Conservation (phyloP, 495 filamentous ascomycete species). For the Podospora fimiseda region DNA sequence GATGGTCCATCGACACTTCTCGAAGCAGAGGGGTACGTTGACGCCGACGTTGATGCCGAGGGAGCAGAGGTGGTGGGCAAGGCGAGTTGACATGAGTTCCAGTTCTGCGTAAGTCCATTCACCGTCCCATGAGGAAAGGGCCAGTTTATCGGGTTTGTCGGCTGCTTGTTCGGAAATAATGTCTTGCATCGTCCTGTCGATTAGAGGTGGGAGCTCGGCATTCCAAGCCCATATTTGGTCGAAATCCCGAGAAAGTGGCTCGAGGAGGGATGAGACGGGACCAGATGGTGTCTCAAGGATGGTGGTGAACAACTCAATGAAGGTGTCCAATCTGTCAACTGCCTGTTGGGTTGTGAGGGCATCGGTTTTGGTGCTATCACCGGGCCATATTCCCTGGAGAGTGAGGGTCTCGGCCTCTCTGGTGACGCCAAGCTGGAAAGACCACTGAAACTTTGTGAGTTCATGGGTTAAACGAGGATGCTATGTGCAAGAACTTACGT, state of each 20-base stretch:
- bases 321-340: slow-evolving; percentile 6
- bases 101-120: slow-evolving; percentile 51
- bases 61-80: slow-evolving; percentile 40
- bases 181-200: slow-evolving; percentile 36
- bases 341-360: slow-evolving; percentile 5
- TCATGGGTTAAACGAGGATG: not conserved
- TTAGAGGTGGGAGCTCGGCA: slow-evolving; percentile 29
- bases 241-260: slow-evolving; percentile 15
- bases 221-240: slow-evolving; percentile 39
- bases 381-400: slow-evolving; percentile 9
- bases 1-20: slow-evolving; percentile 50
- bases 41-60: slow-evolving; percentile 41
- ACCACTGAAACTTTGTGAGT: slow-evolving; percentile 6
- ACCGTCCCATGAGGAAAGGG: slow-evolving; percentile 54
- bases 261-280: slow-evolving; percentile 7
- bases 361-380: not conserved
- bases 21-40: slow-evolving; percentile 47
- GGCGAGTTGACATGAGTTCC: slow-evolving; percentile 37
- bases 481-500: not conserved
- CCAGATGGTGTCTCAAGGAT: slow-evolving; percentile 1
- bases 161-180: slow-evolving; percentile 29
- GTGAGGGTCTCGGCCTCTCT: slow-evolving; percentile 3
- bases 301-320: slow-evolving; percentile 5
- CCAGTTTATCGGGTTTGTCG: slow-evolving; percentile 21
- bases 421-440: slow-evolving; percentile 11